These are phyloP conservation scores for Gossypium herbaceum DNA, from an alignment of 345 rosid species.

Conservation along the genomic window DNA sequence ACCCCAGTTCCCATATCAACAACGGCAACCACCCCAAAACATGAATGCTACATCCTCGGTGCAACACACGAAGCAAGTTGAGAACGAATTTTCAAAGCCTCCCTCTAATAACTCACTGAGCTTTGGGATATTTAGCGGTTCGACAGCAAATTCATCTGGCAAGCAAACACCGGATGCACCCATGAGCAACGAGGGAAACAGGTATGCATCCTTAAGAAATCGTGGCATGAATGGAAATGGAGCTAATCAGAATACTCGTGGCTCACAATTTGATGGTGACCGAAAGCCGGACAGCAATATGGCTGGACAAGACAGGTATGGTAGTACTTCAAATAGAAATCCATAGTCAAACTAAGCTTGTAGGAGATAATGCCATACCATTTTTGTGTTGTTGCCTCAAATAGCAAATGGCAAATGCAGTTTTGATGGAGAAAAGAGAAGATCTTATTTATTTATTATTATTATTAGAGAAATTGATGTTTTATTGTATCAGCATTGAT, in stretches of 20 bases:
- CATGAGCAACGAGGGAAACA: constrained; percentile 11
- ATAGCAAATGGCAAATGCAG: background rate
- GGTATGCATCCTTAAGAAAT: constrained; percentile 6
- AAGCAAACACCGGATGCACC: constrained; percentile 13
- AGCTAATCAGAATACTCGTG: constrained; percentile 2
- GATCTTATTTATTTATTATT: too few relatives aligned
- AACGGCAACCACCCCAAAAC: constrained; percentile 22
- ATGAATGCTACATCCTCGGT: constrained; percentile 12
- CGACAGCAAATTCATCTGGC: constrained; percentile 19
- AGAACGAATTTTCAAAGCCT: constrained; percentile 13
- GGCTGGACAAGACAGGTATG: constrained; percentile 22
- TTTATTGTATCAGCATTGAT: background rate
- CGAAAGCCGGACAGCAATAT: constrained; percentile 7
- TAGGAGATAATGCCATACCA: background rate
- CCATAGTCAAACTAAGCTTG: background rate
- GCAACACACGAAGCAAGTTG: constrained; percentile 19
- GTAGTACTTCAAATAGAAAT: constrained; percentile 21
- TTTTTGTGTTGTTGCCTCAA: background rate
- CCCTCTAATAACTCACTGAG: constrained; percentile 26
- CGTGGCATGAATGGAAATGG: constrained; percentile 10
- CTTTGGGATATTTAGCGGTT: constrained; percentile 61
- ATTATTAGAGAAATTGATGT: background rate
- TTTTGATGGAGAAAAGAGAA: background rate
- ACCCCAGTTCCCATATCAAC: constrained; percentile 25
- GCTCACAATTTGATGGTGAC: constrained; percentile 13